Conservation (phyloP, 1,139 yeast genomes). For the Candida labiduridarum region DNA sequence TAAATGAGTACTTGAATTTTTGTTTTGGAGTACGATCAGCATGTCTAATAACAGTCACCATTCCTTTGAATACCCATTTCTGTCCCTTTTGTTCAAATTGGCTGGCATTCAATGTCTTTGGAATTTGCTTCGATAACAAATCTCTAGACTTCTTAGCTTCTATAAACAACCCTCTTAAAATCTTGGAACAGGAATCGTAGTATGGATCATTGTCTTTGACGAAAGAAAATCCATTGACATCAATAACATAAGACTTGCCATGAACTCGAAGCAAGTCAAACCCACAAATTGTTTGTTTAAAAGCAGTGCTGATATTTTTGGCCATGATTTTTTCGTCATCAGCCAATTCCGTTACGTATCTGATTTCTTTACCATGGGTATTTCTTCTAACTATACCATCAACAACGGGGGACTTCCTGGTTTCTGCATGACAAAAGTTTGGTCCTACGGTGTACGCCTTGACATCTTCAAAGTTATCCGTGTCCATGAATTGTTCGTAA, state of each 20-base stretch:
- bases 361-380: constrained; percentile 95
- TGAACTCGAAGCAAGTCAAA: constrained; percentile 90
- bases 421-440: constrained; percentile 92
- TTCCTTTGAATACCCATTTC: constrained; percentile 95
- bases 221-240: constrained; percentile 97
- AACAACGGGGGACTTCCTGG: constrained; percentile 97
- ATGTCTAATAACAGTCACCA: constrained; percentile 90
- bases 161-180: constrained; percentile 72
- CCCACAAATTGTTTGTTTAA: constrained; percentile 97
- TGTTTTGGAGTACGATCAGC: constrained; percentile 99
- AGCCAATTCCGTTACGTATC: constrained; percentile 81
- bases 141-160: constrained; percentile 54
- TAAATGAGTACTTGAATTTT: constrained; percentile 93
- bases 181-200: constrained; percentile 81
- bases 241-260: constrained; percentile 90
- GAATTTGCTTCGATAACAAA: constrained; percentile 41
- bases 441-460: constrained; percentile 98
- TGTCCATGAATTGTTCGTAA: constrained; percentile 95
- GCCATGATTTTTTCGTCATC: constrained; percentile 83
- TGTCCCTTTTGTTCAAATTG: constrained; percentile 80
- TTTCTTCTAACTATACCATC: constrained; percentile 98
- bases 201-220: constrained; percentile 90
- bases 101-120: constrained; percentile 27
- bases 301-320: constrained; percentile 66
- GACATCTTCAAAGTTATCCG: constrained; percentile 97